Evolutionary conservation across 179 eudicot genomes (phyloP), one percentile per base, ranked within the genome.

Genomic region (Amaranthus tricolor): DNA sequence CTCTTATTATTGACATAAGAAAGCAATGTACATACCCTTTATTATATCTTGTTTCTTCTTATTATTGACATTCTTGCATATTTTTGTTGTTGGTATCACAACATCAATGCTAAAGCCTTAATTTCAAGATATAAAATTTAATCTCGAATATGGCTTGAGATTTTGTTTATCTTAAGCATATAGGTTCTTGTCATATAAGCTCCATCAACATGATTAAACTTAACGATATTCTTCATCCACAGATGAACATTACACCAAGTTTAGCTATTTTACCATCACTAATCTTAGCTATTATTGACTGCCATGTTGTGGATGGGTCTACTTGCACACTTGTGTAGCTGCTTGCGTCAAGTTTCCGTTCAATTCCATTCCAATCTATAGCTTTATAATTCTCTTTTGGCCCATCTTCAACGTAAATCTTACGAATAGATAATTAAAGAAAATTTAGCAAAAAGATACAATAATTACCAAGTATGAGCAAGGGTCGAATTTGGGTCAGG

Each of bases 191-290:
- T 20, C 9, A 20, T n/a, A 20, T 59, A 6, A 7, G 21, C 40
- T 19, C 40, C 12, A 59, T 11, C 65, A 61, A 61, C n/a, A 61
- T 8, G 65, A 11, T 24, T 5, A 5, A 13, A 43, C 10, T 31
- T 62, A 62, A 19, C 11, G 48, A 62, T 40, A 31, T 31, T 31
- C 3, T 21, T 62, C 49, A 43, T 62, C 67, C 67, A 43, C 6
- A 51, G 17, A 68, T 31, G 66, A 72, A 72, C 75, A 72, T 56
- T 9, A 66, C 65, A 11, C 75, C 75, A 24, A 72, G 75, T 72
- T 72, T 72, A 48, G 51, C 75, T 12, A 58, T 72, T 15, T 59
- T 59, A 17, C 65, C 75, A 17, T 58, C 24, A 62, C 66, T 72
- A 47, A 72, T 43, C 75, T 72, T 31, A 31, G 40, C 65, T 9